phyloP scores from a whole-genome alignment of 1,139 yeast species.

The Petasospora rhodanensis region DNA sequence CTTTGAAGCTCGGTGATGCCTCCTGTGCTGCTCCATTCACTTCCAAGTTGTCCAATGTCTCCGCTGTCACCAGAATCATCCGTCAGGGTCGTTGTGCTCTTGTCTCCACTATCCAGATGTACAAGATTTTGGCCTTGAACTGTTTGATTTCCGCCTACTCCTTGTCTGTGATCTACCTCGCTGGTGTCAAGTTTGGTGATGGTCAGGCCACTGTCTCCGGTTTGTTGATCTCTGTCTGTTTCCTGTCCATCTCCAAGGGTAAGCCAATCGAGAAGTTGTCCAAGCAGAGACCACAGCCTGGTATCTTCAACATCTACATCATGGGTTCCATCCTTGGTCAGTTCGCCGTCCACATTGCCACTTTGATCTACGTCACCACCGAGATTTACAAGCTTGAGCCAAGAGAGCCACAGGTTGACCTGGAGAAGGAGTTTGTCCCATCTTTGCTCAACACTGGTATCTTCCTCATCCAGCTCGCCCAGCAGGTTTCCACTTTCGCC shows the following conservation, averaged over 20 bases:
- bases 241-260: conserved; percentile 92
- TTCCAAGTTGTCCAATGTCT: conserved; percentile 86
- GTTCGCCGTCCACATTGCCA: conserved; percentile 84
- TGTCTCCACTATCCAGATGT: conserved; percentile 97
- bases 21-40: conserved; percentile 99
- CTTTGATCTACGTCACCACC: conserved; percentile 75
- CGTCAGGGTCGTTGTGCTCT: conserved; percentile 99
- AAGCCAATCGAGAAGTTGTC: conserved; percentile 85
- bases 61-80: conserved; percentile 87
- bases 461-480: conserved; percentile 89
- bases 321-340: conserved; percentile 98
- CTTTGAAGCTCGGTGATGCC: conserved; percentile 94
- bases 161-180: conserved; percentile 85
- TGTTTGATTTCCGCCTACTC: conserved; percentile 97
- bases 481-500: conserved; percentile 96
- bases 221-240: conserved; percentile 84
- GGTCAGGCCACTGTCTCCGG: conserved; percentile 96
- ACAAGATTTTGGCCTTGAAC: conserved; percentile 92
- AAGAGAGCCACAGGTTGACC: conserved; percentile 80
- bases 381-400: conserved; percentile 89
- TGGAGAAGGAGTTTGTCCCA: conserved; percentile 85
- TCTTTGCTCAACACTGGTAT: conserved; percentile 94
- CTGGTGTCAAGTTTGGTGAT: conserved; percentile 98
- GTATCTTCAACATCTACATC: conserved; percentile 88
- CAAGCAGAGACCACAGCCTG: conserved; percentile 95